Conservation (phyloP, 768 basidiomycete genomes). For the Tricholoma sp. region DNA sequence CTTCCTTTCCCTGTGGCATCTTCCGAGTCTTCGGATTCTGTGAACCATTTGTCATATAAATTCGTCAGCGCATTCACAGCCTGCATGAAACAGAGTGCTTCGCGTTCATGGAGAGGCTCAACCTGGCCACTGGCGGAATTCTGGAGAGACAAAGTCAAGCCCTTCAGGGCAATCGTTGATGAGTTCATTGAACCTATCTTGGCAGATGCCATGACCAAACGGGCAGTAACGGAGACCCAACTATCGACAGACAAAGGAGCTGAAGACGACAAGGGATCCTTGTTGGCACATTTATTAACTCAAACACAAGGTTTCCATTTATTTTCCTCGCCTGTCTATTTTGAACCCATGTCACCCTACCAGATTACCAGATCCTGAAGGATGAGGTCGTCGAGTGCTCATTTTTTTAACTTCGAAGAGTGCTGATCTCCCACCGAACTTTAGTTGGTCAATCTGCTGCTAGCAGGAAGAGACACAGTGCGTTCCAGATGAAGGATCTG, state of each 20-base stretch:
- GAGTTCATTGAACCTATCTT: slow-evolving; percentile 51
- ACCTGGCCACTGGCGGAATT: slow-evolving; percentile 46
- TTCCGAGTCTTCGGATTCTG: slow-evolving; percentile 8
- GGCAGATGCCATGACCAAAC: slow-evolving; percentile 25
- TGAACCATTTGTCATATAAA: slow-evolving; percentile 27
- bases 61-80: slow-evolving; percentile 48
- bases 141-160: slow-evolving; percentile 39
- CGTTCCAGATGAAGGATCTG: not conserved
- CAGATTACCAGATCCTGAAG: not conserved
- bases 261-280: not conserved
- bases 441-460: slow-evolving; percentile 32
- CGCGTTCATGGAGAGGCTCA: slow-evolving; percentile 34
- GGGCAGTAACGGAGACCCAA: not conserved
- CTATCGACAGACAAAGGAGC: not conserved
- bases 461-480: slow-evolving; percentile 42
- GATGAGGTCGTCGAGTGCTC: not conserved
- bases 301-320: not conserved
- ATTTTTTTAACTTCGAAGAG: not conserved
- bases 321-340: not conserved
- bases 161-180: slow-evolving; percentile 41
- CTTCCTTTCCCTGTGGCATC: slow-evolving; percentile 42
- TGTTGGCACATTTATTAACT: not conserved
- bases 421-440: not conserved
- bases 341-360: not conserved
- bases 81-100: slow-evolving; percentile 37